Conservation (phyloP, 768 basidiomycete genomes). For the Calocybe cyanea region DNA sequence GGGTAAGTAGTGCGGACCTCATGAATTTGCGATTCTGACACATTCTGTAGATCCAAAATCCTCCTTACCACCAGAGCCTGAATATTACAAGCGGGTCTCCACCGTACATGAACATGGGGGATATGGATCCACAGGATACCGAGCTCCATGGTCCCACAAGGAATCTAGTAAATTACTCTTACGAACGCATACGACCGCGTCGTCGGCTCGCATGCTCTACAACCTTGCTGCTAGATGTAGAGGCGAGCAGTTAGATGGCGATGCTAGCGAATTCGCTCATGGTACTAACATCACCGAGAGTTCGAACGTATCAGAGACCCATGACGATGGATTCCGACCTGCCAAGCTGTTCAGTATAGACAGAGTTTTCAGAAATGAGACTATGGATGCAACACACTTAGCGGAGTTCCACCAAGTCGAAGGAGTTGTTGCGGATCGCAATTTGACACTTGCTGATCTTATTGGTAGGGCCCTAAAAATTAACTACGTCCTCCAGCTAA, state of each 20-base stretch:
- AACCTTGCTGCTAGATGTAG: constrained; percentile 84
- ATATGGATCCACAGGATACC: constrained; percentile 93
- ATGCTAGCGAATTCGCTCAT: constrained; percentile 38
- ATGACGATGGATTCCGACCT: constrained; percentile 78
- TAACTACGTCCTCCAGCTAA: background rate
- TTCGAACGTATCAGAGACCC: constrained; percentile 24
- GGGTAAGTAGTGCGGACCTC: constrained; percentile 41
- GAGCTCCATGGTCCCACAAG: constrained; percentile 90
- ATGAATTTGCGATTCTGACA: background rate
- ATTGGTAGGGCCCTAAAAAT: constrained; percentile 58
- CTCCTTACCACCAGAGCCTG: constrained; percentile 70
- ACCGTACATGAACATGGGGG: constrained; percentile 83
- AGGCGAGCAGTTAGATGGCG: constrained; percentile 46
- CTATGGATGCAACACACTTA: constrained; percentile 96
- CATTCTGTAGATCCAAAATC: constrained; percentile 62
- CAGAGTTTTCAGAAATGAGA: constrained; percentile 97
- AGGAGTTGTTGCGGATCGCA: constrained; percentile 94
- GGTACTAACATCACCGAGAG: constrained; percentile 29
- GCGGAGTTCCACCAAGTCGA: constrained; percentile 99
- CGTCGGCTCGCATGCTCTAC: constrained; percentile 91
- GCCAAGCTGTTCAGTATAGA: constrained; percentile 97
- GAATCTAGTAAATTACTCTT: constrained; percentile 91
- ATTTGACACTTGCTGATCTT: constrained; percentile 88
- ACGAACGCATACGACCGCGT: constrained; percentile 95
- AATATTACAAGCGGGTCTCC: constrained; percentile 84